Evolutionary conservation across 75 land plant species (phyloP), one percentile per base, ranked within the genome.

Genomic region (Azolla pinnata): DNA sequence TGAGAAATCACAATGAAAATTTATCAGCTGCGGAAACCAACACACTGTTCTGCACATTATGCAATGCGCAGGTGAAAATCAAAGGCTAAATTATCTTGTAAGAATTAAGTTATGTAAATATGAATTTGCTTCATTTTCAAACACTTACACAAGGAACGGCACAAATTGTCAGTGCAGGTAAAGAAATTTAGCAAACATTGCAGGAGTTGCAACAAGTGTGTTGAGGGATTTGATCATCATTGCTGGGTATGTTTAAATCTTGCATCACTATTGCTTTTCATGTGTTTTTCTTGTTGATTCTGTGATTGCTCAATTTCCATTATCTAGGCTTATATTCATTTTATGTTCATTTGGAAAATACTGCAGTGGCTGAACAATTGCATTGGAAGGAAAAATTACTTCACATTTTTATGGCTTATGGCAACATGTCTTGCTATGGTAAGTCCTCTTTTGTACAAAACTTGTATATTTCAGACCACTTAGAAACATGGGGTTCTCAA

Each of bases 191-290:
- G 99, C 75, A 95, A 95, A 64, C 99, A 95, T 61, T 95, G 99
- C 64, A 71, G 91, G 62, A 89, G 83, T 56, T 95, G 99, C 70
- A 97, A 89, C 70, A 95, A 95, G 66, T 95, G 99, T 71, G 96
- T 89, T 57, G 96, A 95, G 76, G 91, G 91, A 0, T 95, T 95
- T 74, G 99, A 95, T 68, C 96, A 89, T 69, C 99, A 95, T 65
- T 95, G 96, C 65, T 83, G 99, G 69, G 99, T 95, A 68, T 21
- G 71, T 56, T 20, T 31, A n/a, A n/a, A n/a, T n/a, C n/a, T n/a
- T n/a, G n/a, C n/a, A n/a, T n/a, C n/a, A n/a, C n/a, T n/a, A n/a
- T n/a, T n/a, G n/a, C n/a, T n/a, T n/a, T n/a, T n/a, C n/a, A n/a
- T n/a, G n/a, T n/a, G n/a, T n/a, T n/a, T n/a, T n/a, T n/a, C n/a